These are phyloP conservation scores for Globisporangium nagaii DNA, from an alignment of 352 stramenopile species.

Conservation along the genomic window DNA sequence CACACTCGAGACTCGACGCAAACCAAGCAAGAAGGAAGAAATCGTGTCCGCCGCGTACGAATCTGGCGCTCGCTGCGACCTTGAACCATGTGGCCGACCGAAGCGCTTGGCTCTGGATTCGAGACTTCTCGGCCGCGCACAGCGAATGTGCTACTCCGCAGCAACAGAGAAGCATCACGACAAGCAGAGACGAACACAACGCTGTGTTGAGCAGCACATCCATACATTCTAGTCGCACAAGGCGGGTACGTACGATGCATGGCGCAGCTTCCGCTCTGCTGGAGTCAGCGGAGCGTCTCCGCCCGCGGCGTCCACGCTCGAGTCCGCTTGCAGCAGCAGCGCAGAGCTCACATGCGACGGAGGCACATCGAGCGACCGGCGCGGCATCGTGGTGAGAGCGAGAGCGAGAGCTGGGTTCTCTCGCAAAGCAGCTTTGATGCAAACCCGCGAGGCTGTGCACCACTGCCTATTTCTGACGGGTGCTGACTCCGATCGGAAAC, in stretches of 20 bases:
- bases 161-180: too few relatives aligned
- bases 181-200: not conserved
- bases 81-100: not conserved
- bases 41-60: slow-evolving; percentile 1
- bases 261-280: not conserved
- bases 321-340: not conserved
- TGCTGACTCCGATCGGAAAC: too few relatives aligned
- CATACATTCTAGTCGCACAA: too few relatives aligned
- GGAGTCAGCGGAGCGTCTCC: not conserved
- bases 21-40: too few relatives aligned
- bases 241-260: slow-evolving; percentile 4
- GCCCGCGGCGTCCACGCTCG: not conserved
- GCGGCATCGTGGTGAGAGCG: not conserved
- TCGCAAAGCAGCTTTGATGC: too few relatives aligned
- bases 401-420: too few relatives aligned
- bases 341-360: not conserved
- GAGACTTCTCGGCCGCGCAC: not conserved
- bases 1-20: too few relatives aligned
- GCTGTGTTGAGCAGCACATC: not conserved
- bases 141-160: not conserved
- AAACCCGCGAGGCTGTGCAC: too few relatives aligned
- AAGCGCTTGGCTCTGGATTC: not conserved
- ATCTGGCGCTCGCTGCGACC: slow-evolving; percentile 4
- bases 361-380: not conserved
- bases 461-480: not conserved